phyloP scores from a whole-genome alignment of 306 rosid genomes.

The Citrullus mucosospermus region DNA sequence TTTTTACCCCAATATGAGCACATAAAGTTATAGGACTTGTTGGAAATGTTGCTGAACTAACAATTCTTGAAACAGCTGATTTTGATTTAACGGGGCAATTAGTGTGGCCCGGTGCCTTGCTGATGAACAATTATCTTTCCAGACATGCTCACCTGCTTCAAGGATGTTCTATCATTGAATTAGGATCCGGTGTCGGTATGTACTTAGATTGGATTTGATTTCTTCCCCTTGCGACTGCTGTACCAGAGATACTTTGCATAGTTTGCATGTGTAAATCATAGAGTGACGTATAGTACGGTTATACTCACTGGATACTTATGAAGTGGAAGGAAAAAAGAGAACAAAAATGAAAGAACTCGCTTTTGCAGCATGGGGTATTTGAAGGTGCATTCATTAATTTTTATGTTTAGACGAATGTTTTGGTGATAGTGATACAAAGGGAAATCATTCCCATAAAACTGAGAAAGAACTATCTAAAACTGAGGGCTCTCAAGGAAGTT shows the following conservation, averaged over 20 bases:
- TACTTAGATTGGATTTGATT: constrained; percentile 9
- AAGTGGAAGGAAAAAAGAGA: not conserved
- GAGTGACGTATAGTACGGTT: not conserved
- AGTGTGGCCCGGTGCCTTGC: constrained; percentile 98
- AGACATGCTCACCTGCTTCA: constrained; percentile 41
- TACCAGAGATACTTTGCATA: not conserved
- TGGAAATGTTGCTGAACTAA: not conserved
- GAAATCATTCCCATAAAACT: not conserved
- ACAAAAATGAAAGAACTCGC: not conserved
- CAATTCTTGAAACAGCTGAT: constrained; percentile 53
- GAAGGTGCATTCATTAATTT: not conserved
- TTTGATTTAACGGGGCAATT: constrained; percentile 90
- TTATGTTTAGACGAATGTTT: not conserved
- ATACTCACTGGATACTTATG: not conserved
- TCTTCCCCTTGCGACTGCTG: not conserved
- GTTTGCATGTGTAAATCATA: not conserved
- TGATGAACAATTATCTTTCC: constrained; percentile 72
- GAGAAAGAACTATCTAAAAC: not conserved
- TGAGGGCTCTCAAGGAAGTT: not conserved
- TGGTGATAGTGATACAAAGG: not conserved
- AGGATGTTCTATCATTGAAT: constrained; percentile 57
- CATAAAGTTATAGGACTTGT: not conserved
- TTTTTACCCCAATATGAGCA: not conserved
- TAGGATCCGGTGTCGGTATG: constrained; percentile 96
- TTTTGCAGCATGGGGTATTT: not conserved